Evolutionary conservation across 306 rosid species (phyloP).

Genomic region (Notholithocarpus densiflorus): DNA sequence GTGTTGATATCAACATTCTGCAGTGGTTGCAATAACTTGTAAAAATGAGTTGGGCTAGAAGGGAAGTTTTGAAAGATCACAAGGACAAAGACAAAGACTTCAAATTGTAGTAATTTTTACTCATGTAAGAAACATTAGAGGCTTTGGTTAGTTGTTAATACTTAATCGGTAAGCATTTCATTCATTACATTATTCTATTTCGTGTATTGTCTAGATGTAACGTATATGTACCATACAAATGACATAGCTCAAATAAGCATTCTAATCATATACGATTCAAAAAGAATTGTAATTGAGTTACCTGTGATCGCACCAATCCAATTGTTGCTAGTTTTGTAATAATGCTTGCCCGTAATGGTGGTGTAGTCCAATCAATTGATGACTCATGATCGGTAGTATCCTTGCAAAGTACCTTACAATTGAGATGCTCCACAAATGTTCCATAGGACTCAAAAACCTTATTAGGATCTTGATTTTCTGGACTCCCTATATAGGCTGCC

Average conservation of each 20-base stretch:
- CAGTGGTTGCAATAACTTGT: slow-evolving; percentile 6
- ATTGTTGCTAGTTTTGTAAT: slow-evolving; percentile 34
- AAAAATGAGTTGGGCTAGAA: neutral
- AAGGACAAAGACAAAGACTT: neutral
- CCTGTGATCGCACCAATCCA: slow-evolving; percentile 37
- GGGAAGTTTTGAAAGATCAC: too few species aligned
- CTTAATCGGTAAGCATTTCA: neutral
- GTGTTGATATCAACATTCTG: neutral
- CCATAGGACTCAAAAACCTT: slow-evolving; percentile 27
- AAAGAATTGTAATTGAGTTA: slow-evolving; percentile 10
- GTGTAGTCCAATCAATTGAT: neutral
- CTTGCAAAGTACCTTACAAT: slow-evolving; percentile 15
- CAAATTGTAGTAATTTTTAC: neutral
- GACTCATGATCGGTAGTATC: neutral
- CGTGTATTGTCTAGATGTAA: neutral
- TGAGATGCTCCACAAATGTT: slow-evolving; percentile 31
- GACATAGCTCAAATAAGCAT: neutral
- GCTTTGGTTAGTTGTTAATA: too few species aligned
- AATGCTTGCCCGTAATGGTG: slow-evolving; percentile 33
- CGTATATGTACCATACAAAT: neutral
- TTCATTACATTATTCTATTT: neutral
- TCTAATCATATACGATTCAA: neutral
- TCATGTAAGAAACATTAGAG: neutral
- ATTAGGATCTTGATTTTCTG: neutral
- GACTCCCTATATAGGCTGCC: neutral